phyloP scores from a whole-genome alignment of 192 early-diverging fungal genomes.

The Pilaira anomala region DNA sequence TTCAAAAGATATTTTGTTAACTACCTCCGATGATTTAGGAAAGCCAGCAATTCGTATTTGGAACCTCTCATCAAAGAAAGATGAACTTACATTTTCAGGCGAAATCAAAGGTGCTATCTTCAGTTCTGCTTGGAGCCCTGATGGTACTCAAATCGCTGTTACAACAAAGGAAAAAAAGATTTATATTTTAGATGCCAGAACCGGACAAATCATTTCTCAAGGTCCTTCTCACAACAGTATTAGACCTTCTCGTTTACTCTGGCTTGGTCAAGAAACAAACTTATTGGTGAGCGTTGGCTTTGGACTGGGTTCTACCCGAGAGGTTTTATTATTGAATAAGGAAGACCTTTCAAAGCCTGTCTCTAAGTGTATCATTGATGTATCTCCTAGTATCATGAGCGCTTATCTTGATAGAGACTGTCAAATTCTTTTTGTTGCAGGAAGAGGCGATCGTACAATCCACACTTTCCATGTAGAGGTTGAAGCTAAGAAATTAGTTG shows the following conservation, averaged over 20 bases:
- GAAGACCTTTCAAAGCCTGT: conserved; percentile 37
- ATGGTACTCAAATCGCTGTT: conserved; percentile 66
- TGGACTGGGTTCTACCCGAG: conserved; percentile 67
- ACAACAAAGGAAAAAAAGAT: conserved; percentile 67
- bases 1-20: conserved; percentile 53
- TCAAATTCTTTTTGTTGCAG: conserved; percentile 63
- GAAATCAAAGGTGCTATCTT: conserved; percentile 35
- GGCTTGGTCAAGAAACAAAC: conserved; percentile 52
- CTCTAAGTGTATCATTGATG: conserved; percentile 56
- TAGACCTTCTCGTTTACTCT: conserved; percentile 61
- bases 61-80: conserved; percentile 47
- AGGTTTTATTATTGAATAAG: conserved; percentile 55
- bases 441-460: conserved; percentile 76
- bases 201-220: conserved; percentile 52
- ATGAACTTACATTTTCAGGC: conserved; percentile 32
- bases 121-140: conserved; percentile 54
- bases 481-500: conserved; percentile 17
- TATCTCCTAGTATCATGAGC: conserved; percentile 72
- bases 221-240: conserved; percentile 67
- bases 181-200: conserved; percentile 59
- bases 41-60: conserved; percentile 52
- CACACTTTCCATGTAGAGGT: conserved; percentile 67
- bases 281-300: conserved; percentile 69
- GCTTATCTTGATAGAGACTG: conserved; percentile 70
- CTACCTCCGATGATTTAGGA: conserved; percentile 57